phyloP scores from a whole-genome alignment of 2,329 filamentous ascomycete species.

The Pseudocercospora pini-densiflorae region DNA sequence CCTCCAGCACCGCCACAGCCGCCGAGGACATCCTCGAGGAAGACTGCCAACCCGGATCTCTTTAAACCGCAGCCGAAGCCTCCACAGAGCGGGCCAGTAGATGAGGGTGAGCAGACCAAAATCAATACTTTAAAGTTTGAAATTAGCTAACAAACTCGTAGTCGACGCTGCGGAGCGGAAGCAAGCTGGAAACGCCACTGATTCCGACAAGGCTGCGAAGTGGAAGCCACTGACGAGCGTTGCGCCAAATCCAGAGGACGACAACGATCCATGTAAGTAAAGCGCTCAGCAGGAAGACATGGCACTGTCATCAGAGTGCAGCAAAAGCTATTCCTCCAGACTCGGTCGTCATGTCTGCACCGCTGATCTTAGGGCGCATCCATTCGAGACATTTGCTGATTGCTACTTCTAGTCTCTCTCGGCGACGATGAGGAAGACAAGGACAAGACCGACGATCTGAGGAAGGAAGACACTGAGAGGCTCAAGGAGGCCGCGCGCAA shows the following conservation, averaged over 20 bases:
- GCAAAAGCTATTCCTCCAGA: not conserved
- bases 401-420: slow-evolving; percentile 64
- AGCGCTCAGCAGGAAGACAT: too few species aligned
- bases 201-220: slow-evolving; percentile 76
- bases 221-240: slow-evolving; percentile 93
- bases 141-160: not conserved
- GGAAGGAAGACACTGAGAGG: slow-evolving; percentile 57
- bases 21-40: slow-evolving; percentile 62
- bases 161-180: slow-evolving; percentile 73
- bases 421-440: slow-evolving; percentile 79
- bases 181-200: slow-evolving; percentile 20
- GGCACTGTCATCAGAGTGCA: not conserved
- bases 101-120: slow-evolving; percentile 56
- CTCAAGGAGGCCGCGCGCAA: slow-evolving; percentile 54
- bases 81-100: slow-evolving; percentile 66
- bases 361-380: too few species aligned
- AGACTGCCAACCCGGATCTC: slow-evolving; percentile 75
- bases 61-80: slow-evolving; percentile 70
- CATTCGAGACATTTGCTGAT: not conserved
- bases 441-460: slow-evolving; percentile 67
- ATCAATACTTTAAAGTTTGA: not conserved
- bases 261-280: slow-evolving; percentile 77
- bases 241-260: slow-evolving; percentile 80
- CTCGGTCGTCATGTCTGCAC: not conserved
- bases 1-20: slow-evolving; percentile 54